Conservation (phyloP, 305 asterid genomes). For the Fraxinus greggii region DNA sequence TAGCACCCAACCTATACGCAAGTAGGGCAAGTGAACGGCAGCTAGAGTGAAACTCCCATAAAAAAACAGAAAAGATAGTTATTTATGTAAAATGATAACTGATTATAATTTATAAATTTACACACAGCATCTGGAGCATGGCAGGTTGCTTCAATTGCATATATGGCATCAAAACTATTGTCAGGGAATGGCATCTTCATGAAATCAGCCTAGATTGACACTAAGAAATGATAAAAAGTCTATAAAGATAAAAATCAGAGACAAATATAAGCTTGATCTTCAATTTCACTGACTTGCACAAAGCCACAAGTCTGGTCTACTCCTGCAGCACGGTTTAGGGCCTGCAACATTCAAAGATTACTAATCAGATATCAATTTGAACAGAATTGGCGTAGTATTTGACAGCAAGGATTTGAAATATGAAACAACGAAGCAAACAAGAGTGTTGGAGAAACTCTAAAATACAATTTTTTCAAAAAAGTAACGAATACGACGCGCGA, state of each 20-base stretch:
- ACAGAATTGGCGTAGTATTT: background rate
- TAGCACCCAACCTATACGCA: conserved; percentile 81
- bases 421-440: too few species aligned
- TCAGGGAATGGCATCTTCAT: conserved; percentile 96
- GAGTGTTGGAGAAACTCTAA: too few species aligned
- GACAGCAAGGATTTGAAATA: background rate
- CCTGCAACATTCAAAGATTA: conserved; percentile 38
- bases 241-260: background rate
- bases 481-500: too few species aligned
- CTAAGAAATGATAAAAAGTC: conserved; percentile 20
- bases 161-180: conserved; percentile 77
- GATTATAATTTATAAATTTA: conserved; percentile 1
- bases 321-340: conserved; percentile 65
- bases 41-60: background rate
- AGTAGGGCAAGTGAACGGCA: background rate
- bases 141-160: conserved; percentile 95
- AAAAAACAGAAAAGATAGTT: background rate
- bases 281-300: conserved; percentile 58
- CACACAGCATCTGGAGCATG: conserved; percentile 94
- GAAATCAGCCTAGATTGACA: conserved; percentile 77
- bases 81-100: background rate
- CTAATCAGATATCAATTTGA: background rate
- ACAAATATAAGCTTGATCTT: background rate
- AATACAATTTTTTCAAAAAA: too few species aligned
- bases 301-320: conserved; percentile 72